Evolutionary conservation across 2,329 filamentous ascomycete genomes (phyloP).

Genomic region (Aspergillus sp.): DNA sequence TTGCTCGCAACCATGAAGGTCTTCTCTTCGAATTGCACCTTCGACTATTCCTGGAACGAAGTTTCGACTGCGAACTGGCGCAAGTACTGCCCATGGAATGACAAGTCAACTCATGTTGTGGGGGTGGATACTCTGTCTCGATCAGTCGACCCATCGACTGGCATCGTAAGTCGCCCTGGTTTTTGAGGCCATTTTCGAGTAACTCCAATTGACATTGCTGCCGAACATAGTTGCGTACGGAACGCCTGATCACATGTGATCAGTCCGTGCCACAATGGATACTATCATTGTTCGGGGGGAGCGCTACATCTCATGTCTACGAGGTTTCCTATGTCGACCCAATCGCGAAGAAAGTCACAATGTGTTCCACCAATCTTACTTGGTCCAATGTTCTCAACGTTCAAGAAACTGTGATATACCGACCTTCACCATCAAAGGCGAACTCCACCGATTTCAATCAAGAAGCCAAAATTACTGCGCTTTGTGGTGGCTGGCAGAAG

Average conservation of each 20-base stretch:
- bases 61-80: slow-evolving; percentile 97
- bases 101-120: slow-evolving; percentile 93
- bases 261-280: slow-evolving; percentile 51
- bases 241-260: slow-evolving; percentile 53
- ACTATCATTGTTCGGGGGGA: slow-evolving; percentile 67
- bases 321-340: slow-evolving; percentile 95
- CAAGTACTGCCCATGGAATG: slow-evolving; percentile 98
- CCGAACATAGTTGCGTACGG: slow-evolving; percentile 55
- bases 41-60: slow-evolving; percentile 98
- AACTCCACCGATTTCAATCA: slow-evolving; percentile 73
- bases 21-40: slow-evolving; percentile 82
- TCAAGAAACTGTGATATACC: slow-evolving; percentile 86
- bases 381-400: slow-evolving; percentile 85
- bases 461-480: slow-evolving; percentile 83
- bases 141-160: slow-evolving; percentile 54
- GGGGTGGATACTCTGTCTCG: slow-evolving; percentile 89
- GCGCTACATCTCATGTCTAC: slow-evolving; percentile 80
- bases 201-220: slow-evolving; percentile 7
- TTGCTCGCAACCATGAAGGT: slow-evolving; percentile 67
- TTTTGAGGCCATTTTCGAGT: background rate
- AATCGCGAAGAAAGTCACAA: slow-evolving; percentile 74
- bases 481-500: slow-evolving; percentile 95
- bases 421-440: slow-evolving; percentile 49
- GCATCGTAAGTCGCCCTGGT: slow-evolving; percentile 51
- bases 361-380: slow-evolving; percentile 93